Percentiles rank a stretch among this genome's conserved stretches.
phyloP scores from a whole-genome alignment of 2,329 filamentous ascomycete genomes.

The Trichophyton benhamiae region DNA sequence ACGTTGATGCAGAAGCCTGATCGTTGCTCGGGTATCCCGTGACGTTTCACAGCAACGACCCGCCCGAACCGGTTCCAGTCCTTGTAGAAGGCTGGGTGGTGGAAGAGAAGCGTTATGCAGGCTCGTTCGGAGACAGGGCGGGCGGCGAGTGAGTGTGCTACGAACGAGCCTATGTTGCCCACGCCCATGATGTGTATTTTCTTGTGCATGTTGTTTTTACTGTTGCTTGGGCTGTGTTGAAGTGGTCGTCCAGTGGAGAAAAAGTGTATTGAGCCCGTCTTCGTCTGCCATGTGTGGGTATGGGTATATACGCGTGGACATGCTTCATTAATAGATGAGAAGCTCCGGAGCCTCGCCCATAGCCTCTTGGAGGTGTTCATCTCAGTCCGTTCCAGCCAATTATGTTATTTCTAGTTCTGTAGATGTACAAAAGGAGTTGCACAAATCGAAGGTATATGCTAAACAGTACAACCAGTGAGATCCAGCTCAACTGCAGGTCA shows the following conservation, averaged over 20 bases:
- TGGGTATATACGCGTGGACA: not conserved
- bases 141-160: constrained; percentile 58
- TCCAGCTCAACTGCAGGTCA: not conserved
- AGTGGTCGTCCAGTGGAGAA: not conserved
- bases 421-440: not conserved
- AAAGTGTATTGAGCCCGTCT: not conserved
- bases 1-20: constrained; percentile 35
- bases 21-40: constrained; percentile 32
- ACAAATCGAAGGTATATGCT: not conserved
- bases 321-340: not conserved
- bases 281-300: not conserved
- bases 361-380: not conserved
- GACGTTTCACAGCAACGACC: constrained; percentile 25
- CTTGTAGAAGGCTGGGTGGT: constrained; percentile 36
- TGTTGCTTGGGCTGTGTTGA: not conserved
- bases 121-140: constrained; percentile 43
- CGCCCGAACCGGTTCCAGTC: constrained; percentile 23
- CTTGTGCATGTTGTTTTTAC: constrained; percentile 15
- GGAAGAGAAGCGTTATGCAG: constrained; percentile 69
- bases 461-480: not conserved
- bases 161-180: constrained; percentile 69
- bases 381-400: not conserved
- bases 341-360: not conserved
- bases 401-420: not conserved
- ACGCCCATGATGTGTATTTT: constrained; percentile 67